Evolutionary conservation across 352 stramenopile genomes (phyloP).

Genomic region (Phytophthora sojae): DNA sequence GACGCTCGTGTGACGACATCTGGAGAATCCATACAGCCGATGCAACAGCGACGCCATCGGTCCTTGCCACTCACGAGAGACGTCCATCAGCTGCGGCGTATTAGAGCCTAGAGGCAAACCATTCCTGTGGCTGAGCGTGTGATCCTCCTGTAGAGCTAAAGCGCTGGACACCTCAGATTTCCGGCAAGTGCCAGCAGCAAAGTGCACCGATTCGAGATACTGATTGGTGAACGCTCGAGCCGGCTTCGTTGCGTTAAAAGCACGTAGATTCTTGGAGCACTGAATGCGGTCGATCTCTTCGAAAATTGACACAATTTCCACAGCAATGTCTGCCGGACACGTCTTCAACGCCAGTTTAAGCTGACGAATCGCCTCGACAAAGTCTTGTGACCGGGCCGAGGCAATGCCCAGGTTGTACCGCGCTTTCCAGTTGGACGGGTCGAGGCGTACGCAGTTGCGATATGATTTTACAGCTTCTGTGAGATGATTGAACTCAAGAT

Average conservation of each 20-base stretch:
- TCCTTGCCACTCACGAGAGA: conserved; percentile 48
- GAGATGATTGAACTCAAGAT: conserved; percentile 57
- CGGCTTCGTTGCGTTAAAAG: conserved; percentile 43
- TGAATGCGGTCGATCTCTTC: conserved; percentile 56
- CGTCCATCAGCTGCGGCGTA: conserved; percentile 40
- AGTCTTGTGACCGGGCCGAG: conserved; percentile 53
- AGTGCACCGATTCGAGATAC: conserved; percentile 51
- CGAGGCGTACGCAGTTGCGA: conserved; percentile 51
- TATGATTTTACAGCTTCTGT: conserved; percentile 62
- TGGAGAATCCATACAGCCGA: conserved; percentile 39
- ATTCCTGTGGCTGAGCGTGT: conserved; percentile 37
- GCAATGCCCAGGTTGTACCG: conserved; percentile 60
- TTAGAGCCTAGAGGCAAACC: conserved; percentile 15
- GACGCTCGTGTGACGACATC: conserved; percentile 25
- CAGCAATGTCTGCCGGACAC: conserved; percentile 24
- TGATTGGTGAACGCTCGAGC: conserved; percentile 54
- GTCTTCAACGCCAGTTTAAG: conserved; percentile 39
- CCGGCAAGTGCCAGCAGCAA: conserved; percentile 14
- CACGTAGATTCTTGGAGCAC: conserved; percentile 37
- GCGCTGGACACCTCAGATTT: background rate
- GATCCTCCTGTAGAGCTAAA: conserved; percentile 22
- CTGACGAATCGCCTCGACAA: conserved; percentile 55
- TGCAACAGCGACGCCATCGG: conserved; percentile 52
- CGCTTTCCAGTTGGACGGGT: conserved; percentile 52
- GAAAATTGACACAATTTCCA: conserved; percentile 46